Evolutionary conservation across 1,284 basidiomycete genomes (phyloP).

Genomic region (Marasmius tenuissimus): DNA sequence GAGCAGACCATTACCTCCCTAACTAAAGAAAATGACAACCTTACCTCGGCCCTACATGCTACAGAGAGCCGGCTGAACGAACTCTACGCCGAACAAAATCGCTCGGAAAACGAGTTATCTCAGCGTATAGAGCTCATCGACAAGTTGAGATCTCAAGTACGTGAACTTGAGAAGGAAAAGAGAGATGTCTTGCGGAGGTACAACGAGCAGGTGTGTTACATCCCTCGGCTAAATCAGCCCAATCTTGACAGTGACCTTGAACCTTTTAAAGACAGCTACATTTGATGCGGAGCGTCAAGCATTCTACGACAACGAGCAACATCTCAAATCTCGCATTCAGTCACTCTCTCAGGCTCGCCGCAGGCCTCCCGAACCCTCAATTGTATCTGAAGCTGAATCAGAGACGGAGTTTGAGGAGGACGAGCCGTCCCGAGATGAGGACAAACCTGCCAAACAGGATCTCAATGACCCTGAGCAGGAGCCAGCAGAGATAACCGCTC

Average conservation of each 20-base stretch:
- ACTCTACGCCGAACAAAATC: slow-evolving; percentile 74
- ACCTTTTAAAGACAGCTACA: slow-evolving; percentile 56
- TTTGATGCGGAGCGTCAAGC: slow-evolving; percentile 85
- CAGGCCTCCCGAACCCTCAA: slow-evolving; percentile 47
- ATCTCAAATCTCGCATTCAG: slow-evolving; percentile 83
- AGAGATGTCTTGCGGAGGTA: slow-evolving; percentile 75
- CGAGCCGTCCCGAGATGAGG: slow-evolving; percentile 23
- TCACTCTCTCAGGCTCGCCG: slow-evolving; percentile 64
- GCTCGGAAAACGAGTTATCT: slow-evolving; percentile 74
- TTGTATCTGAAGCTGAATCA: slow-evolving; percentile 20
- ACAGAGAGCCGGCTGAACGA: slow-evolving; percentile 73
- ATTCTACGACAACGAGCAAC: slow-evolving; percentile 85
- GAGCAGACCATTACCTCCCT: slow-evolving; percentile 65
- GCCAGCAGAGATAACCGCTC: slow-evolving; percentile 80
- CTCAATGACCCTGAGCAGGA: slow-evolving; percentile 65
- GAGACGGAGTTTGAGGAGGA: slow-evolving; percentile 43
- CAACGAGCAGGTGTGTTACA: slow-evolving; percentile 68
- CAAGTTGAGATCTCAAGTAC: slow-evolving; percentile 73
- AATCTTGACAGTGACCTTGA: slow-evolving; percentile 7
- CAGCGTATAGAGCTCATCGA: slow-evolving; percentile 77
- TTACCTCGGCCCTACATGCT: slow-evolving; percentile 60
- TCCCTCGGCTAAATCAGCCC: slow-evolving; percentile 1
- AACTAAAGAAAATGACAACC: slow-evolving; percentile 59
- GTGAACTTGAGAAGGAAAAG: slow-evolving; percentile 81
- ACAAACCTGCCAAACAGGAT: slow-evolving; percentile 36